A percentile compares a stretch with the other conserved stretches of the same genome.
phyloP scores from a whole-genome alignment of 2,329 filamentous ascomycete species.

The Aspergillus sp. region DNA sequence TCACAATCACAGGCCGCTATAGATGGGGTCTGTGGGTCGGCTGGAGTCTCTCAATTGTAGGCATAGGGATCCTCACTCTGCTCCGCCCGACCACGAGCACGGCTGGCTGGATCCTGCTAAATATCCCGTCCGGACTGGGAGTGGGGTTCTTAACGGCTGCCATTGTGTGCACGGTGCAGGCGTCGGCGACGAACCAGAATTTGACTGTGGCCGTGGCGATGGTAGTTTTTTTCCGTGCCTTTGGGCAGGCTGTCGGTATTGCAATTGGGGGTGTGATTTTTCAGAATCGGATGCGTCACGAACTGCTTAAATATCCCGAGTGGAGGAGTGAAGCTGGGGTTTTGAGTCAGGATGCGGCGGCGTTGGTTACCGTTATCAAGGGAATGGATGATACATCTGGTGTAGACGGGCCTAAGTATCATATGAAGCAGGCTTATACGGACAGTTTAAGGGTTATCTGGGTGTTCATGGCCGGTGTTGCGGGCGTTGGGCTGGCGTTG shows the following conservation, averaged over 20 bases:
- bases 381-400: neutral
- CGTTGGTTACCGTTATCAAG: constrained; percentile 8
- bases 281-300: constrained; percentile 6
- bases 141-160: constrained; percentile 27
- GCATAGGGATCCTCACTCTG: constrained; percentile 28
- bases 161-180: constrained; percentile 32
- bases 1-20: constrained; percentile 37
- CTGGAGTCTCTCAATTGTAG: constrained; percentile 27
- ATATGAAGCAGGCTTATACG: constrained; percentile 6
- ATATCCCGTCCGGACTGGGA: constrained; percentile 29
- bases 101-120: constrained; percentile 30
- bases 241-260: constrained; percentile 11
- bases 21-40: constrained; percentile 28
- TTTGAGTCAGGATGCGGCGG: constrained; percentile 7
- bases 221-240: constrained; percentile 11
- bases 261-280: constrained; percentile 10
- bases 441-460: constrained; percentile 10
- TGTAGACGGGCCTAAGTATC: neutral
- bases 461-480: constrained; percentile 7
- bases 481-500: constrained; percentile 1
- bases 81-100: constrained; percentile 25
- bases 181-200: constrained; percentile 14
- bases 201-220: constrained; percentile 8
- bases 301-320: neutral
- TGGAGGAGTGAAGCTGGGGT: neutral